Evolutionary conservation across 2,329 filamentous ascomycete species (phyloP), one percentile per base, ranked within the genome.

Genomic region (Calonectria naviculata): DNA sequence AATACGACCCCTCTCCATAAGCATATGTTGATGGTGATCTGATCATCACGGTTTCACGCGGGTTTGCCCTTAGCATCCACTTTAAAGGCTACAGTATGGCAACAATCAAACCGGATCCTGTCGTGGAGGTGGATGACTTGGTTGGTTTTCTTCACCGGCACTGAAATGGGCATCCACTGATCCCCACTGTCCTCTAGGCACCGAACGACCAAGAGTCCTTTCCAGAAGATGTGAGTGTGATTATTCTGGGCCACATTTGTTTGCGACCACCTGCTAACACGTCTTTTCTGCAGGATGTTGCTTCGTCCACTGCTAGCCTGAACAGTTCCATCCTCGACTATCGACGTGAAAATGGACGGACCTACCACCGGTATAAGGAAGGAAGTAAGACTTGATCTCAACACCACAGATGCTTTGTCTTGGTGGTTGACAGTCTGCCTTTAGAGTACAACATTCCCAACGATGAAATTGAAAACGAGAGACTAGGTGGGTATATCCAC

Each of bases 401-500:
- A 9, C 5, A 0, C 38, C 19, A 21, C 4, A 8, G 13, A 17
- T 2, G 5, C 3, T 24, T 26, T 3, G n/a, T 24, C 13, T 58
- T 29, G 1, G 13, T 17, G 13, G 4, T 3, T 31, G 10, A 29
- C 17, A n/a, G 19, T 17, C 21, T 4, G 13, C 21, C 10, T 15
- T 13, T 3, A 76, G 74, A 76, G 26, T 76, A 76, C 36, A 67
- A 34, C 13, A 58, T 76, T 10, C 74, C 74, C 2, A 76, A 76
- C 9, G 74, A 76, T 4, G 71, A 76, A 15, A 58, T 67, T 9
- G 74, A 76, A 8, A 73, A 63, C 5, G 67, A 72, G 34, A 68
- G 74, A 36, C n/a, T 76, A 28, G 71, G 73, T 72, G 66, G 28
- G 29, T 19, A 28, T 10, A 0, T 4, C 8, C 2, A 12, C 21